Percentiles rank a stretch among this genome's conserved stretches.
Conservation (phyloP, 139 green algal species). For the Chlorella sp. region DNA sequence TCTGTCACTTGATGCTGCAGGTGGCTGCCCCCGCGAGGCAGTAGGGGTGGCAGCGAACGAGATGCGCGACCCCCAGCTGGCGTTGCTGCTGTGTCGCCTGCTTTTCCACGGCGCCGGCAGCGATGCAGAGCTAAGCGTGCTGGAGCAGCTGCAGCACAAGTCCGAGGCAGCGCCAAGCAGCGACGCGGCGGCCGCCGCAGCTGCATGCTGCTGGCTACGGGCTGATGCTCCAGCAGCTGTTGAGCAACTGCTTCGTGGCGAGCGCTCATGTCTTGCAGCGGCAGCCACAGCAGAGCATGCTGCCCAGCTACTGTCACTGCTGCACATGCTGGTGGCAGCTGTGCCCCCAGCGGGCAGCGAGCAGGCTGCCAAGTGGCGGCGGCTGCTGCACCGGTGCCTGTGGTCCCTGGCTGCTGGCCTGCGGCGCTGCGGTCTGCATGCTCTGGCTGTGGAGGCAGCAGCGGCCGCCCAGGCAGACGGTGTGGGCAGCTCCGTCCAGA, state of each 20-base stretch:
- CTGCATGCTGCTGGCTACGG: slow-evolving; percentile 38
- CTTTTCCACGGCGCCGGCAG: slow-evolving; percentile 47
- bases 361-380: neutral
- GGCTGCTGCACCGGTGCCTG: slow-evolving; percentile 22
- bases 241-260: neutral
- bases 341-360: neutral
- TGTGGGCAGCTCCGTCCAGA: neutral
- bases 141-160: neutral
- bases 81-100: slow-evolving; percentile 70
- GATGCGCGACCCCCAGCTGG: slow-evolving; percentile 82
- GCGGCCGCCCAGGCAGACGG: neutral
- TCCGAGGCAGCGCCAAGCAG: neutral
- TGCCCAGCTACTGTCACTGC: slow-evolving; percentile 25
- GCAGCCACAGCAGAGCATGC: slow-evolving; percentile 11
- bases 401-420: neutral
- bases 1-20: neutral
- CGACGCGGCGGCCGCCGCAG: neutral
- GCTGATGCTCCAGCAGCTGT: slow-evolving; percentile 24
- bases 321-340: slow-evolving; percentile 15
- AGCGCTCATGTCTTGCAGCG: neutral
- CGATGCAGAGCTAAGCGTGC: neutral
- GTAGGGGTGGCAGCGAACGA: slow-evolving; percentile 74
- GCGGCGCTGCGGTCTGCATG: slow-evolving; percentile 14
- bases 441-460: slow-evolving; percentile 6
- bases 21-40: slow-evolving; percentile 56